Base-by-base conservation (phyloP, 805 yeast species). In the Wickerhamomyces sydowiorum region DNA sequence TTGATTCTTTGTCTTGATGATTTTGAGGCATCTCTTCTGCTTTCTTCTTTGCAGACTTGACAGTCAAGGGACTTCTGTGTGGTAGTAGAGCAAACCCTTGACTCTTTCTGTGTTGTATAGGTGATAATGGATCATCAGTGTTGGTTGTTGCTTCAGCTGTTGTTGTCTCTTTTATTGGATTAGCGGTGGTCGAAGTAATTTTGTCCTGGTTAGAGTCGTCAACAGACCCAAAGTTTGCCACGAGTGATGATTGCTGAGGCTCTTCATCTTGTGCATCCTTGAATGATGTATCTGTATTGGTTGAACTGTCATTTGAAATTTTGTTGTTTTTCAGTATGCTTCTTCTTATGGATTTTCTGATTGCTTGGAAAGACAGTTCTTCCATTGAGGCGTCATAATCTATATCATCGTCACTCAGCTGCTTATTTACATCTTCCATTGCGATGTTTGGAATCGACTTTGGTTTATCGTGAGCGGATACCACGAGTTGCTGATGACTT, bases 301-400 rank as follows among this genome's bases (percentile, higher is more conserved):
- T 36, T 8, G 41, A 21, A 14, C 34, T n/a, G 22, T 18, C 22
- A 24, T 27, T 10, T 21, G 36, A 25, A 23, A 17, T 15, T 23
- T 39, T 44, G 10, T 48, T 40, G 34, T 64, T 67, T 24, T 62
- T 65, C 0, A 73, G 69, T 7, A 69, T 63, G 40, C 74, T 70
- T 45, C 70, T 72, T 23, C 75, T 51, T 8, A 72, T 70, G 2
- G 74, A 70, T 5, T 66, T 63, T 44, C 71, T 65, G n/a, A 72
- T 72, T 0, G 73, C 73, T 44, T 69, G 72, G 45, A 72, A 71
- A 7, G 76, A 72, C 13, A 40, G 48, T 40, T 65, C 67, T 34
- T 70, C 72, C 12, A 44, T 40, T 7, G 57, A 51, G 9, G 51
- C 49, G 24, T 52, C 52, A 20, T 48, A 42, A 12, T 48, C 47